Base-by-base conservation (phyloP, 805 yeast species). In the Starmera caribaea region DNA sequence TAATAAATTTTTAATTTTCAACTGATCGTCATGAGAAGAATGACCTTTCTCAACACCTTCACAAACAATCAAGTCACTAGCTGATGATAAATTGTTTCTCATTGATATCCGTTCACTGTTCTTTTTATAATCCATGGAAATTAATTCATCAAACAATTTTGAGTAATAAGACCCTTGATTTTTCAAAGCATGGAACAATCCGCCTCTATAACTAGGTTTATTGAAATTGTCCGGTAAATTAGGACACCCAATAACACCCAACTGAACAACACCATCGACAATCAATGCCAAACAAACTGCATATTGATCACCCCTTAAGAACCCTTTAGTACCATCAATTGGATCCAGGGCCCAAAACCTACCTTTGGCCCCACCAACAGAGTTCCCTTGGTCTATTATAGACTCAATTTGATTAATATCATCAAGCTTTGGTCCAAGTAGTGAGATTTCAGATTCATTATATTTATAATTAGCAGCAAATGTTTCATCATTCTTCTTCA, bases 321-420 rank as follows among this genome's bases (percentile, higher is more conserved):
- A 92, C 0, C 99, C 99, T 58, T 81, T 92, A 16, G 99, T 92
- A 8, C 99, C 99, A 56, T 92, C 99, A 45, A 92, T 89, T 32
- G 99, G 99, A 55, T 92, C 99, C 53, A 92, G 65, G 1, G 97
- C 95, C 99, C 99, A 92, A 57, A 86, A 78, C 45, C 98, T 69
- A 17, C 95, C 95, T 30, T 60, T 66, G 28, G 63, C 49, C 5
- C 97, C 95, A 40, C 97, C 97, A 45, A 69, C 58, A 32, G 83
- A 84, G 53, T 74, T 71, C 36, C 98, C 98, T 43, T 69, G 62
- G 55, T 88, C 96, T 41, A 92, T 83, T 21, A 81, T 69, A 6
- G 73, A 67, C 47, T 73, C 71, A 37, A 90, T 69, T 28, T 73
- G 69, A 1, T 69, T 66, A 28, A 72, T 55, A 3, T 67, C 55